Conservation (phyloP, 768 basidiomycete genomes). For the Agrocybe pediades region DNA sequence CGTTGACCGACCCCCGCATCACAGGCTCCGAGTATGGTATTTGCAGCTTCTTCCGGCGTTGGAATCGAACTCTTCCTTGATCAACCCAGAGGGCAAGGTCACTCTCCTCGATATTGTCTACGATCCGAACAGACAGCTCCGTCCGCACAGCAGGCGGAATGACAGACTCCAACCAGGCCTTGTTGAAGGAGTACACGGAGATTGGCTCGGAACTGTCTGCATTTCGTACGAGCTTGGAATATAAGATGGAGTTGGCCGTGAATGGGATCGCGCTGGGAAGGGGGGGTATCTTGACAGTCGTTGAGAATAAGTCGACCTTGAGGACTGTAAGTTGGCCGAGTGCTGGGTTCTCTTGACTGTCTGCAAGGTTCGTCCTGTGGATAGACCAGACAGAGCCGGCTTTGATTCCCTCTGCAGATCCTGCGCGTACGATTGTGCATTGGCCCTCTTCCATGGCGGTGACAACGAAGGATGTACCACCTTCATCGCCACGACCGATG, state of each 20-base stretch:
- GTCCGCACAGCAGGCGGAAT: not conserved
- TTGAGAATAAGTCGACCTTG: not conserved
- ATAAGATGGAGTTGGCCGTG: not conserved
- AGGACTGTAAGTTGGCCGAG: not conserved
- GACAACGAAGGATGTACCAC: too few relatives aligned
- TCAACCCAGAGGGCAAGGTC: conserved; percentile 20
- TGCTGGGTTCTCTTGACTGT: not conserved
- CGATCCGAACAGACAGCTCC: conserved; percentile 14
- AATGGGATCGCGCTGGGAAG: not conserved
- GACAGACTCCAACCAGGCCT: not conserved
- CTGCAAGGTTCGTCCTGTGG: not conserved
- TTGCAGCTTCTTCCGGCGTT: conserved; percentile 23
- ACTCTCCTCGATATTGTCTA: conserved; percentile 16
- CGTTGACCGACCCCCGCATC: conserved; percentile 17
- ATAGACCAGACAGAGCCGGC: not conserved
- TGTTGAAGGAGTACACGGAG: not conserved
- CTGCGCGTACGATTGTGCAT: too few relatives aligned
- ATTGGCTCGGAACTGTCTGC: not conserved
- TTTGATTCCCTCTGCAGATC: not conserved
- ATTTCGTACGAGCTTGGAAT: not conserved
- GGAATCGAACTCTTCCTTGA: conserved; percentile 21
- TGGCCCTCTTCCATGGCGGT: too few relatives aligned
- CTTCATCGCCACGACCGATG: too few relatives aligned
- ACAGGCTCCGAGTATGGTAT: conserved; percentile 21
- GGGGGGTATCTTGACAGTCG: not conserved